These are phyloP conservation scores for Kwoniella sp. DNA, from an alignment of 768 basidiomycete genomes.

Conservation along the genomic window DNA sequence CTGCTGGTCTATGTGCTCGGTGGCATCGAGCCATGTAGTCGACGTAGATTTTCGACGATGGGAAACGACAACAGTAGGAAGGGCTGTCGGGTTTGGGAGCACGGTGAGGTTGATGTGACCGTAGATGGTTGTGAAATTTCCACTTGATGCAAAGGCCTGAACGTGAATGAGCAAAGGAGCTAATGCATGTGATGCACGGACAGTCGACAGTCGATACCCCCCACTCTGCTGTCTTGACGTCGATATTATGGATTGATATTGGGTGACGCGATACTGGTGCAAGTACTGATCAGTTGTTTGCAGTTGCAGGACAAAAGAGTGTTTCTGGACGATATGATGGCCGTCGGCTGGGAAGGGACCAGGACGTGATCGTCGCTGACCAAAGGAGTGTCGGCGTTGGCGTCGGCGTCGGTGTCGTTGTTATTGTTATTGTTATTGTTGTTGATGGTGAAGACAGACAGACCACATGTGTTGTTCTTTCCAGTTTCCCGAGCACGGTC, in stretches of 20 bases:
- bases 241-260: too few species aligned
- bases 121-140: too few species aligned
- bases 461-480: too few species aligned
- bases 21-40: background rate
- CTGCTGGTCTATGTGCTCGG: background rate
- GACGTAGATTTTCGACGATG: background rate
- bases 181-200: background rate
- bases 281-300: background rate
- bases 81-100: too few species aligned
- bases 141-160: background rate
- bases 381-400: background rate
- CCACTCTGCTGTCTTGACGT: background rate
- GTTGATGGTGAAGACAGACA: conserved; percentile 2
- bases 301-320: background rate
- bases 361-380: background rate
- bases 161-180: background rate
- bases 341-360: background rate
- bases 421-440: conserved; percentile 5
- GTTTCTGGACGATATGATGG: background rate
- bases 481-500: too few species aligned
- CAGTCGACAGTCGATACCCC: background rate
- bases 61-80: too few species aligned
- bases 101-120: too few species aligned
- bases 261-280: background rate
- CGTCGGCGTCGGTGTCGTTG: background rate